Base-by-base conservation (phyloP, 2,329 filamentous ascomycete species). In the Akanthomyces dipterigenus region DNA sequence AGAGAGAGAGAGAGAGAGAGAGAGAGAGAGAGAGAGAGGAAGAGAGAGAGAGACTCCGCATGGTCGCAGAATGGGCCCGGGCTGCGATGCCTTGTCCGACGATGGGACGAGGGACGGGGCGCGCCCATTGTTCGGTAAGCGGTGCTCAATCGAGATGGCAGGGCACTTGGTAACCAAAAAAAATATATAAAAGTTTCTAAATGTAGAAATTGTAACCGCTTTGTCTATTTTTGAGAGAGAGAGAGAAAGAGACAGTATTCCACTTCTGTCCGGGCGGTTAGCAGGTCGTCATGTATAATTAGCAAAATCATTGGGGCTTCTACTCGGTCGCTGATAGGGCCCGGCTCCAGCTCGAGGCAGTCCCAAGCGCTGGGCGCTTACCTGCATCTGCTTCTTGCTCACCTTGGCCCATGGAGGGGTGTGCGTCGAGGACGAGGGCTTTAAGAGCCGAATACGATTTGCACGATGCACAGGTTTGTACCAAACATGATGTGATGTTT, bases 51-150 rank as follows among this genome's bases (percentile, higher is more conserved):
- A 38, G 48, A 36, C 28, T 11, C 48, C 48, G 36, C 48, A 28
- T n/a, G 58, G 58, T 40, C 50, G 58, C 58, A 54, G 14, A 48
- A 60, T 3, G 20, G 50, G 58, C 50, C n/a, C 49, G 58, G 48
- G 48, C 50, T 40, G 6, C 2, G 14, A 26, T 1, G 20, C 5
- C 28, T 31, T 31, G 28, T 31, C 34, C 11, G 9, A 36, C 9
- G 36, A 34, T 31, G 8, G 24, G 26, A 20, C 3, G 24, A 12
- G 49, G 28, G n/a, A 20, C 40, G 5, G 20, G 34, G 34, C 20
- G 50, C 40, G 34, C 31, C 34, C 18, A 53, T n/a, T n/a, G 12
- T 48, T 43, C 9, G 34, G 34, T 36, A 11, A 36, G 18, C 45
- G 9, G 45, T 28, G 45, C 11, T 48, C 28, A 31, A 31, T 31